Conservation (phyloP, 768 basidiomycete species). For the Tubosaeta brunneosetosa region DNA sequence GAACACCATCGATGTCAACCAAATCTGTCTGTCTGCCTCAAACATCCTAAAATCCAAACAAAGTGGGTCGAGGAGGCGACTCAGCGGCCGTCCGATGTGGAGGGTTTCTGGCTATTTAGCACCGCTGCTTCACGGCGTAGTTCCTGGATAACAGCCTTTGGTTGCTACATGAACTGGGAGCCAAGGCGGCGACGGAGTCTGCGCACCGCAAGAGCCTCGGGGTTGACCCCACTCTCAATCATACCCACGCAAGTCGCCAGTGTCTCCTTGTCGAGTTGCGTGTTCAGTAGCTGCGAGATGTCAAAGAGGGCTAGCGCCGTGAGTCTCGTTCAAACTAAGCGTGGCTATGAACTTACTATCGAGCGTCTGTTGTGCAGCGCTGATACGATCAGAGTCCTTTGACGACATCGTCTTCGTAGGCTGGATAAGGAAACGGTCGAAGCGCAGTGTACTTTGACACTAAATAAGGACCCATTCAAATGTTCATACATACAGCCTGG, state of each 20-base stretch:
- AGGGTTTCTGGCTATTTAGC: conserved; percentile 25
- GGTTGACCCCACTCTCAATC: conserved; percentile 91
- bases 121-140: conserved; percentile 64
- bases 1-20: conserved; percentile 15
- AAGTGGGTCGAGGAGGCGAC: neutral
- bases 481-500: too few relatives aligned
- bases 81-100: conserved; percentile 25
- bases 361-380: conserved; percentile 64
- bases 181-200: neutral
- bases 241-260: conserved; percentile 88
- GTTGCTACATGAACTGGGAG: conserved; percentile 4
- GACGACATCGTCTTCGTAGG: conserved; percentile 29
- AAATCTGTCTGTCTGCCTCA: conserved; percentile 17
- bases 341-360: conserved; percentile 48
- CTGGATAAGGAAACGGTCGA: conserved; percentile 6
- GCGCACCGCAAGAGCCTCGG: conserved; percentile 84
- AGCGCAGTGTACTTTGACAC: too few relatives aligned
- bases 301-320: conserved; percentile 65
- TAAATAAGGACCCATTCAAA: too few relatives aligned
- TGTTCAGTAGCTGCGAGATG: conserved; percentile 84
- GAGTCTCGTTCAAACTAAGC: conserved; percentile 5
- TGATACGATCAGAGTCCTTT: conserved; percentile 55
- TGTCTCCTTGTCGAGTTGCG: conserved; percentile 83
- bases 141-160: conserved; percentile 79
- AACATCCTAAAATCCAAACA: conserved; percentile 3